phyloP scores from a whole-genome alignment of 306 rosid genomes.

The Carpinus viminea region DNA sequence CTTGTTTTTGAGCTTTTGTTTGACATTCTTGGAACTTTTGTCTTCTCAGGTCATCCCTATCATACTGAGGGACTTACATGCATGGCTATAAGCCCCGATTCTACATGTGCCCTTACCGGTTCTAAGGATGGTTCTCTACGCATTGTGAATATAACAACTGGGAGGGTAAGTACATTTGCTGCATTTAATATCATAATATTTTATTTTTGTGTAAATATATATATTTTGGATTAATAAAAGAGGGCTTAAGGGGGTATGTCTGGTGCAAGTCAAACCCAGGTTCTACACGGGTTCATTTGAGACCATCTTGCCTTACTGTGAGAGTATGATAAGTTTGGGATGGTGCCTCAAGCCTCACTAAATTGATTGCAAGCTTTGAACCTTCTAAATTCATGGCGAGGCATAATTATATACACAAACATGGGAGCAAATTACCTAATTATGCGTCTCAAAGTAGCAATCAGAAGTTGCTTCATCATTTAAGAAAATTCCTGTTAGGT shows the following conservation, averaged over 20 bases:
- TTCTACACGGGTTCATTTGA: too few species aligned
- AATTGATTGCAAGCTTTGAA: constrained; percentile 1
- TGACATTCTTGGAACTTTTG: constrained; percentile 1
- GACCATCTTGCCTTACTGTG: constrained; percentile 5
- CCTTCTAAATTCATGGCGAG: constrained; percentile 3
- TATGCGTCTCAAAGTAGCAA: not conserved
- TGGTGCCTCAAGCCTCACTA: constrained; percentile 8
- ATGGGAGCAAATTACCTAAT: not conserved
- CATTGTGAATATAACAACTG: constrained; percentile 72
- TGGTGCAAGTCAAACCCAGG: too few species aligned
- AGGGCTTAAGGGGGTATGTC: too few species aligned
- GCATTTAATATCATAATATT: constrained; percentile 17
- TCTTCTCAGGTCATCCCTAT: constrained; percentile 71
- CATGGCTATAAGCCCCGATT: constrained; percentile 72
- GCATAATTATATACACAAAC: constrained; percentile 16
- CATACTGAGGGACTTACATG: constrained; percentile 80
- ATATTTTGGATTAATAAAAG: too few species aligned
- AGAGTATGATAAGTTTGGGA: constrained; percentile 3
- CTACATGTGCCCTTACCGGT: constrained; percentile 75
- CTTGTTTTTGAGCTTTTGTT: constrained; percentile 6
- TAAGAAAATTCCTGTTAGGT: not conserved
- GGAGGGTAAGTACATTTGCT: constrained; percentile 57
- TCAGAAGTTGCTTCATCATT: not conserved
- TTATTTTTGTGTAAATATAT: constrained; percentile 3
- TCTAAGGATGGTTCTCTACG: constrained; percentile 79